Evolutionary conservation across 2,329 filamentous ascomycete genomes (phyloP).

Genomic region (Knufia petricola): DNA sequence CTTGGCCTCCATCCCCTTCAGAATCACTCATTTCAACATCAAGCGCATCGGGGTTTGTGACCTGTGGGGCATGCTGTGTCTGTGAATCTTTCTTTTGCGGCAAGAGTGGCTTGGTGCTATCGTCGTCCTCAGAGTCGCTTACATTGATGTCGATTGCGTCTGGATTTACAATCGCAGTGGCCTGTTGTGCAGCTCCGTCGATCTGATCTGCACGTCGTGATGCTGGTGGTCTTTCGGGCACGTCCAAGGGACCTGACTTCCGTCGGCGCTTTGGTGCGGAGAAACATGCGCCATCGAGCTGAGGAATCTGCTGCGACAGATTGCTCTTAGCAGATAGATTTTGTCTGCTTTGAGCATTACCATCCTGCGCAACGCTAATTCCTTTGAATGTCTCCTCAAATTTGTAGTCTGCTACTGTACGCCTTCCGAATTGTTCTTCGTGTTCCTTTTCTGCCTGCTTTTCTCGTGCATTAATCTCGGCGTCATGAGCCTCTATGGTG

Average conservation of each 20-base stretch:
- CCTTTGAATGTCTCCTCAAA: conserved; percentile 32
- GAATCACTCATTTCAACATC: conserved; percentile 12
- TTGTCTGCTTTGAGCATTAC: not conserved
- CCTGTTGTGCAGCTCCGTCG: conserved; percentile 7
- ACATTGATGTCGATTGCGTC: conserved; percentile 15
- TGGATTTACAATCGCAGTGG: conserved; percentile 14
- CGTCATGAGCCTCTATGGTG: conserved; percentile 27
- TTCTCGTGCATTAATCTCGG: conserved; percentile 24
- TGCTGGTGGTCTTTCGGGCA: not conserved
- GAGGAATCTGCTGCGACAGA: conserved; percentile 10
- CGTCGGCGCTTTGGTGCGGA: conserved; percentile 16
- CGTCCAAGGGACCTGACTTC: not conserved
- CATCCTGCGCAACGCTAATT: conserved; percentile 26
- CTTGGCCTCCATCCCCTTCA: conserved; percentile 2
- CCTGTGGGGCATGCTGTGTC: conserved; percentile 1
- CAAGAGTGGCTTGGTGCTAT: not conserved
- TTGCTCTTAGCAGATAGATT: not conserved
- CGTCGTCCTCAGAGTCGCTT: conserved; percentile 10
- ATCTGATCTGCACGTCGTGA: conserved; percentile 3
- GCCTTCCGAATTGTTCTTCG: conserved; percentile 12
- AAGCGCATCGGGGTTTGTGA: conserved; percentile 18
- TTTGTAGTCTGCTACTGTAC: conserved; percentile 17
- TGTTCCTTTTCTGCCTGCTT: conserved; percentile 16
- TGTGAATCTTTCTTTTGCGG: not conserved
- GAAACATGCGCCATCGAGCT: conserved; percentile 17